Conservation (phyloP, 2,329 filamentous ascomycete genomes). For the Passalora sequoiae region DNA sequence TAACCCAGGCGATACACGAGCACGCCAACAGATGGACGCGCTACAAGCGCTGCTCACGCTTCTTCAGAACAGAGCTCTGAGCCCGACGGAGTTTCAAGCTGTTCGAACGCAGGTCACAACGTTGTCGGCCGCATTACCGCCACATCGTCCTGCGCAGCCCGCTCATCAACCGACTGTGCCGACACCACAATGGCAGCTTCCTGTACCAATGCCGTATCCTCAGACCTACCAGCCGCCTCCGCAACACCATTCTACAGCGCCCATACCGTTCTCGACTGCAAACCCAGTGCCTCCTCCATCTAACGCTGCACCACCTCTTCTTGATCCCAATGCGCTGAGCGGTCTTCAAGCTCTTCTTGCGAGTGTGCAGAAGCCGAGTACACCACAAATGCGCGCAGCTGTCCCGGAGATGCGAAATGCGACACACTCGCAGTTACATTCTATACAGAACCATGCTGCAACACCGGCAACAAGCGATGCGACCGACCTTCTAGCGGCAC, state of each 20-base stretch:
- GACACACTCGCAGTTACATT: conserved; percentile 29
- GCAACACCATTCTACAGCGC: conserved; percentile 3
- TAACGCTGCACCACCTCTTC: conserved; percentile 20
- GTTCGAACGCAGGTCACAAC: conserved; percentile 80
- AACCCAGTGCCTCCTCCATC: conserved; percentile 15
- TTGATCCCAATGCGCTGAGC: conserved; percentile 30
- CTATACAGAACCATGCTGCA: conserved; percentile 28
- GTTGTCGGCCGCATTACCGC: conserved; percentile 57
- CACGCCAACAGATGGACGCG: conserved; percentile 75
- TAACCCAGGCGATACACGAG: conserved; percentile 68
- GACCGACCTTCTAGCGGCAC: conserved; percentile 29
- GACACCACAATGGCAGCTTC: conserved; percentile 31
- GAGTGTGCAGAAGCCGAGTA: conserved; percentile 34
- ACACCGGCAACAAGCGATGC: conserved; percentile 21
- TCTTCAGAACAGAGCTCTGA: conserved; percentile 70
- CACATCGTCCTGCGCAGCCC: conserved; percentile 17
- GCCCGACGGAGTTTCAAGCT: conserved; percentile 73
- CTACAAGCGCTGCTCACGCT: conserved; percentile 79
- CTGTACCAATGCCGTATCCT: conserved; percentile 24
- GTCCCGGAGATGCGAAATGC: conserved; percentile 29
- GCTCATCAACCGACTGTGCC: conserved; percentile 29
- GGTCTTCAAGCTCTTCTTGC: conserved; percentile 33
- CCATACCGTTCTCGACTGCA: conserved; percentile 15
- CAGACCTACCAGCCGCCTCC: conserved; percentile 29
- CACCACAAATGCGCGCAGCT: conserved; percentile 33